Conservation (phyloP, 139 green algal species). For the Volvox reticuliferus region DNA sequence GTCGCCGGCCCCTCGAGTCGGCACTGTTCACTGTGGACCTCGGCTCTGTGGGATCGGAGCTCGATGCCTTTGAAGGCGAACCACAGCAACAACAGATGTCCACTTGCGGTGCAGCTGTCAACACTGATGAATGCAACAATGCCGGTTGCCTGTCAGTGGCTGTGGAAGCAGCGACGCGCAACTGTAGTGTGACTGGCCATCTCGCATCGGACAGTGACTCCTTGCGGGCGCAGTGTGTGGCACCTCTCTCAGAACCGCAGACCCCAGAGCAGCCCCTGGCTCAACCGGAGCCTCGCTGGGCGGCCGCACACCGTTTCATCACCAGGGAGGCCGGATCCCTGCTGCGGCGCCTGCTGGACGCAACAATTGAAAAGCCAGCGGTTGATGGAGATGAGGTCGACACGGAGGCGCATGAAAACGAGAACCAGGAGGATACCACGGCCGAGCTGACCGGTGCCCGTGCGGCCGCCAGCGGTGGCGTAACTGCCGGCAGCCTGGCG, state of each 20-base stretch:
- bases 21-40: constrained; percentile 16
- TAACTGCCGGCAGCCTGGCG: not conserved
- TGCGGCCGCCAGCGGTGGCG: not conserved
- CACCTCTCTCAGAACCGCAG: not conserved
- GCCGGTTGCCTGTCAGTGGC: too few species aligned
- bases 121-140: too few species aligned
- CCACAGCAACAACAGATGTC: too few species aligned
- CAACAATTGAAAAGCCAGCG: not conserved
- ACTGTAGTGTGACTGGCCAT: too few species aligned
- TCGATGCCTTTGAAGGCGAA: not conserved
- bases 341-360: not conserved
- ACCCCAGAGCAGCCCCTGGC: not conserved
- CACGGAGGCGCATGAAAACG: not conserved
- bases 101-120: too few species aligned
- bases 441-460: not conserved
- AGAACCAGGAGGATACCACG: not conserved
- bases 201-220: too few species aligned
- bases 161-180: too few species aligned
- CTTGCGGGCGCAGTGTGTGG: too few species aligned
- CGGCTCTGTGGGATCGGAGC: not conserved
- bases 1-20: constrained; percentile 5
- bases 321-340: not conserved
- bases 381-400: not conserved
- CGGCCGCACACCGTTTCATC: not conserved
- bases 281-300: not conserved